Evolutionary conservation across 352 stramenopile genomes (phyloP).

Genomic region (Blastocystis hominis): DNA sequence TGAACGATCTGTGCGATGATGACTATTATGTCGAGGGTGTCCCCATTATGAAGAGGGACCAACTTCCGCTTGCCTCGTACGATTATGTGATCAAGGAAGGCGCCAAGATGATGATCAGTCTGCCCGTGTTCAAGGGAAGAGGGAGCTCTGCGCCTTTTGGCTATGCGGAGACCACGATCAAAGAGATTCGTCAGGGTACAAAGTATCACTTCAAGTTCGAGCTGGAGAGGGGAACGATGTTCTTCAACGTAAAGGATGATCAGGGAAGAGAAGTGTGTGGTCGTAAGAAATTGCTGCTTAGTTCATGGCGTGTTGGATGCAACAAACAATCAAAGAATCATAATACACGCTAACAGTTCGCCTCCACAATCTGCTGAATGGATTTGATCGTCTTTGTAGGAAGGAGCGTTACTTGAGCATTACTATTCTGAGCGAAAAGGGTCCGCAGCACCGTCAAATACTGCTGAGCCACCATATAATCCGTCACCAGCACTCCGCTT

Average conservation of each 20-base stretch:
- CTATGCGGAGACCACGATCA: background rate
- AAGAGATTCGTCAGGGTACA: background rate
- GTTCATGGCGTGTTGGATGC: background rate
- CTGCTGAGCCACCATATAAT: conserved; percentile 61
- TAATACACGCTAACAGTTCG: conserved; percentile 55
- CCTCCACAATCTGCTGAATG: conserved; percentile 58
- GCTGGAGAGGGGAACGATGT: background rate
- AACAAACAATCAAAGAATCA: background rate
- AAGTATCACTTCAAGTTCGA: background rate
- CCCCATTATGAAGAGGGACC: no score
- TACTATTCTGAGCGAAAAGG: conserved; percentile 23
- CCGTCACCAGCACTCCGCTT: conserved; percentile 58
- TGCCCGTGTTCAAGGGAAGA: background rate
- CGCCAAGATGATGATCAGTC: background rate
- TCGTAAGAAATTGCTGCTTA: background rate
- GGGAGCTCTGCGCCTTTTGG: background rate
- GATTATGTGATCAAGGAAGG: background rate
- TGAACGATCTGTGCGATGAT: background rate
- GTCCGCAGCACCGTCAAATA: conserved; percentile 59
- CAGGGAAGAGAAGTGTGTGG: background rate
- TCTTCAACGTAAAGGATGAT: background rate
- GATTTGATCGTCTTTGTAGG: conserved; percentile 59
- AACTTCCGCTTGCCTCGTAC: no score
- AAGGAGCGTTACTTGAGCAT: conserved; percentile 56
- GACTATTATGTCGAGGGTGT: background rate